Evolutionary conservation across 768 basidiomycete genomes (phyloP), one percentile per base, ranked within the genome.

Genomic region (Hypholoma sublateritium): DNA sequence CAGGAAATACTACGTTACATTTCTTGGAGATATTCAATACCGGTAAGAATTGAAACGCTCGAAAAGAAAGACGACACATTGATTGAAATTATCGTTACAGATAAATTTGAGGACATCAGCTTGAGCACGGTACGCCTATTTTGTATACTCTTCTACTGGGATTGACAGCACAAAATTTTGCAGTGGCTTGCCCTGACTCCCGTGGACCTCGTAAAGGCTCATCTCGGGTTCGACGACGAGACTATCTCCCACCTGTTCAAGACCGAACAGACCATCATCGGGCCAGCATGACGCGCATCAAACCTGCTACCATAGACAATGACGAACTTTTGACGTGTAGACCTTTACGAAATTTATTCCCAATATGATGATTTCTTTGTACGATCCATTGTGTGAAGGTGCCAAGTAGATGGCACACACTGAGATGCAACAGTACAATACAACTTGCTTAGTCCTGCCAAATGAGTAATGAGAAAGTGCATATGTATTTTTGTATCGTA

Each of bases 21-120:
- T 85, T 80, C 69, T 77, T 88, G 4, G 85, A 88, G 64, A 80
- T 88, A 32, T 86, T 86, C 70, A 78, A 74, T 59, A 76, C 83
- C 28, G 74, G 80, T 77, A 67, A 53, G 70, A 32, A 32, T 7
- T 32, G 28, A 32, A 55, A 70, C 21, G 17, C 1, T 12, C 34
- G 19, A n/a, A n/a, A n/a, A n/a, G n/a, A n/a, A n/a, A n/a, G n/a
- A n/a, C n/a, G n/a, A n/a, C n/a, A n/a, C n/a, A n/a, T 46, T 12
- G 35, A 37, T 41, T 19, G 52, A 50, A 44, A 39, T n/a, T 24
- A 14, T 41, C 17, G 5, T 41, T 59, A 22, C 54, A 78, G 80
- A 74, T 58, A 63, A 72, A 54, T 80, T 77, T 62, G 77, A 84
- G 65, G 83, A 85, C 61, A 72, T 85, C 58, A 80, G 80, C 39